These are phyloP conservation scores for Pythium pyrilobum DNA, from an alignment of 352 stramenopile species.

Conservation along the genomic window DNA sequence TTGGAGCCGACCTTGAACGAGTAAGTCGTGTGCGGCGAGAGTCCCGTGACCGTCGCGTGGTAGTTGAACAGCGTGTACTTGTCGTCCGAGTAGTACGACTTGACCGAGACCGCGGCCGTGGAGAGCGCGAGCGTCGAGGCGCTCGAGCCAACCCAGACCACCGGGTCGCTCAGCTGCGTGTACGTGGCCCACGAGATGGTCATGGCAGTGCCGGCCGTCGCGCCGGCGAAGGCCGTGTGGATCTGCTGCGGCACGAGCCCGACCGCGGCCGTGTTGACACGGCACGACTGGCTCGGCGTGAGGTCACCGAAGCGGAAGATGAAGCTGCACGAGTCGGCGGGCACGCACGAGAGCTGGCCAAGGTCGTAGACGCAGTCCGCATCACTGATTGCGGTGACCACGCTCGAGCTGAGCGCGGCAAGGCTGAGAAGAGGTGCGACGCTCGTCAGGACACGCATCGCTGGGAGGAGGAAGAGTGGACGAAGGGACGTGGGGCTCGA, in stretches of 20 bases:
- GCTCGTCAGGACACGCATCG: neutral
- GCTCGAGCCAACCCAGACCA: constrained; percentile 30
- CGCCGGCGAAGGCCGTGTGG: constrained; percentile 40
- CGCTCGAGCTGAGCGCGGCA: constrained; percentile 11
- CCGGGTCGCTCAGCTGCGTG: constrained; percentile 12
- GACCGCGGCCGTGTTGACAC: constrained; percentile 4
- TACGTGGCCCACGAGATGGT: constrained; percentile 43
- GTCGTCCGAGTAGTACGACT: constrained; percentile 33
- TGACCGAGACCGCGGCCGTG: constrained; percentile 10
- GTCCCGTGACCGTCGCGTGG: constrained; percentile 20
- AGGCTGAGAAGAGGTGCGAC: neutral
- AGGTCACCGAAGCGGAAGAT: constrained; percentile 17
- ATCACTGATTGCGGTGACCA: constrained; percentile 4
- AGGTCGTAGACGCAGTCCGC: constrained; percentile 6
- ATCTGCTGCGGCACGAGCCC: constrained; percentile 30
- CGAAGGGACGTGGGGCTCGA: too few relatives aligned
- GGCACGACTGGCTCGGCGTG: constrained; percentile 16
- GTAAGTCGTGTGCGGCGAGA: constrained; percentile 21
- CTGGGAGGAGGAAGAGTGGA: neutral
- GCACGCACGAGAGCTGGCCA: constrained; percentile 4
- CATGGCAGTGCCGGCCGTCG: constrained; percentile 35
- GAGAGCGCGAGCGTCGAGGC: constrained; percentile 11
- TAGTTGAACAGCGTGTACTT: constrained; percentile 30
- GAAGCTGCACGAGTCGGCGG: constrained; percentile 3
- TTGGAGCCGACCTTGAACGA: constrained; percentile 22